Conservation (phyloP, 2,329 filamentous ascomycete species). For the Didymella glomerata region DNA sequence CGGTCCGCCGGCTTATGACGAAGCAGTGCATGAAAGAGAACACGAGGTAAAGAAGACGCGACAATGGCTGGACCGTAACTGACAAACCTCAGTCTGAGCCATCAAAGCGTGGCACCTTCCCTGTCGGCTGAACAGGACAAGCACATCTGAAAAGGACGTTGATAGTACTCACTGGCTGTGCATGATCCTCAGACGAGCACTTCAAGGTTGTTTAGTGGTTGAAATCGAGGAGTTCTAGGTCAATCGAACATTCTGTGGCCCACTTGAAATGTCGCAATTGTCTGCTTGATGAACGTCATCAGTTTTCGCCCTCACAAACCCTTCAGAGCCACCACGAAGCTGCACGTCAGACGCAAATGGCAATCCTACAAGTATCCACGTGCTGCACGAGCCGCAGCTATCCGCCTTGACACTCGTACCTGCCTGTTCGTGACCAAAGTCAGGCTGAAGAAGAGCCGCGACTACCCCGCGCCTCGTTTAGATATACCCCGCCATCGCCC, state of each 20-base stretch:
- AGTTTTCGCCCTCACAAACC: slow-evolving; percentile 9
- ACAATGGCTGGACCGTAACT: background rate
- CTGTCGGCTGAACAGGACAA: background rate
- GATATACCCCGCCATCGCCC: slow-evolving; percentile 14
- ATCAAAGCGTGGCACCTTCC: background rate
- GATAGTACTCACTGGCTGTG: background rate
- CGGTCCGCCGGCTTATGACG: slow-evolving; percentile 16
- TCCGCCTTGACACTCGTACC: slow-evolving; percentile 19
- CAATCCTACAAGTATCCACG: slow-evolving; percentile 13
- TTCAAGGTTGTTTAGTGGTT: background rate
- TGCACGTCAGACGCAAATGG: slow-evolving; percentile 11
- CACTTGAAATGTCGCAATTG: slow-evolving; percentile 25
- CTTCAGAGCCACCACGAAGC: slow-evolving; percentile 8
- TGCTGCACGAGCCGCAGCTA: slow-evolving; percentile 23
- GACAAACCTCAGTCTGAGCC: background rate
- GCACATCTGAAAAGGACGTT: background rate
- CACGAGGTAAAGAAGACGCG: background rate
- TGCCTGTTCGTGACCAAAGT: slow-evolving; percentile 14
- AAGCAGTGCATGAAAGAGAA: background rate
- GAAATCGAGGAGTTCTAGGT: slow-evolving; percentile 6
- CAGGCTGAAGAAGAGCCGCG: slow-evolving; percentile 13
- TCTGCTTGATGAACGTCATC: slow-evolving; percentile 20
- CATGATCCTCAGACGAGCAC: background rate
- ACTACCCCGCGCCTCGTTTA: slow-evolving; percentile 22
- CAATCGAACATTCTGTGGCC: slow-evolving; percentile 7